A percentile compares a stretch with the other conserved stretches of the same genome.
These are phyloP conservation scores for Inosperma sp. DNA, from an alignment of 768 basidiomycete species.

Conservation along the genomic window DNA sequence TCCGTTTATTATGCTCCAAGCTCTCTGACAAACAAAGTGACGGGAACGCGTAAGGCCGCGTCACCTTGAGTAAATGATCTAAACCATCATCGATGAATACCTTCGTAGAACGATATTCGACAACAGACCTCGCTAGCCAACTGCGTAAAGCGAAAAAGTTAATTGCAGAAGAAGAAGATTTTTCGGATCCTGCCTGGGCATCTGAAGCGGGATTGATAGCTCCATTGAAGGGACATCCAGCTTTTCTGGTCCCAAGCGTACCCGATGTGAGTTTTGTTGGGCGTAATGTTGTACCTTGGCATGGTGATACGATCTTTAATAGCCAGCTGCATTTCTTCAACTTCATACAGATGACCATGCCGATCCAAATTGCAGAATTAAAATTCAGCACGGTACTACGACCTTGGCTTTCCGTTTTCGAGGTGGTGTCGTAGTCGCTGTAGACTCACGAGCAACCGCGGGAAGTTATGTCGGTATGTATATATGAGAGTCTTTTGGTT, in stretches of 20 bases:
- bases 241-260: slow-evolving; percentile 68
- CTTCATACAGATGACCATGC: slow-evolving; percentile 95
- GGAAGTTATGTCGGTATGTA: slow-evolving; percentile 91
- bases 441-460: slow-evolving; percentile 97
- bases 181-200: slow-evolving; percentile 73
- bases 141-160: slow-evolving; percentile 44
- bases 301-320: slow-evolving; percentile 14
- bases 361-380: slow-evolving; percentile 91
- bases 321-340: slow-evolving; percentile 90
- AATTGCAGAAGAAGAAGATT: slow-evolving; percentile 57
- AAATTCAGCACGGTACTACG: slow-evolving; percentile 98
- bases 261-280: slow-evolving; percentile 57
- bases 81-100: slow-evolving; percentile 55
- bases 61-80: slow-evolving; percentile 30
- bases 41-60: slow-evolving; percentile 41
- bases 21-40: slow-evolving; percentile 31
- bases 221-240: slow-evolving; percentile 63
- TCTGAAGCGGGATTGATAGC: slow-evolving; percentile 80
- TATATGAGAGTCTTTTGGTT: neutral
- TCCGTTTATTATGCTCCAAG: slow-evolving; percentile 11
- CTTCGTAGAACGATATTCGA: slow-evolving; percentile 61
- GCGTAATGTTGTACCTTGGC: neutral
- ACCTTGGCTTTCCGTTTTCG: slow-evolving; percentile 95
- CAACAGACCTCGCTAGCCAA: slow-evolving; percentile 47
- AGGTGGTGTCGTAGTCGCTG: slow-evolving; percentile 98